Evolutionary conservation across 1,284 basidiomycete species (phyloP).

Genomic region (Naganishia sp.): DNA sequence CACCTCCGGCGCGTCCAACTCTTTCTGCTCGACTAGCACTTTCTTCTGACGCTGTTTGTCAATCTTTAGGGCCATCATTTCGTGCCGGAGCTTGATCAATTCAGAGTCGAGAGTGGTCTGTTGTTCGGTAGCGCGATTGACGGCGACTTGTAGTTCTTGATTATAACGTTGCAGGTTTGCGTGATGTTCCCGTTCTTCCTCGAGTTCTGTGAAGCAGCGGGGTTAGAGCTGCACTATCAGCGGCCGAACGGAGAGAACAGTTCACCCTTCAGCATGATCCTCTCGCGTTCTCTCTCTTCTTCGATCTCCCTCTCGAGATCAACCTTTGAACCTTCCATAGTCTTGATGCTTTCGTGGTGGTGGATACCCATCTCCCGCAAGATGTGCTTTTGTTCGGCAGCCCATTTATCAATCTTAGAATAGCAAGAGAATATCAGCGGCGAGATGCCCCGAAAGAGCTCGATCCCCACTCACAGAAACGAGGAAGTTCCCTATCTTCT

Average conservation of each 20-base stretch:
- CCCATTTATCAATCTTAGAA: slow-evolving; percentile 47
- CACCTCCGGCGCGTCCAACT: slow-evolving; percentile 62
- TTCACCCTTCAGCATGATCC: slow-evolving; percentile 48
- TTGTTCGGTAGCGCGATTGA: slow-evolving; percentile 44
- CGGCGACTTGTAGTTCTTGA: slow-evolving; percentile 41
- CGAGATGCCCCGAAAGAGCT: slow-evolving; percentile 3
- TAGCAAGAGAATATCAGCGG: too few relatives aligned
- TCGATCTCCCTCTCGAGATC: slow-evolving; percentile 47
- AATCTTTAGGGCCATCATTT: slow-evolving; percentile 33
- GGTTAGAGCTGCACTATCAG: background rate
- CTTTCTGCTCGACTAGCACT: slow-evolving; percentile 64
- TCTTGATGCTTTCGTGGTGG: slow-evolving; percentile 40
- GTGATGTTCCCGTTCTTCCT: slow-evolving; percentile 44
- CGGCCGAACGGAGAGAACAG: slow-evolving; percentile 24
- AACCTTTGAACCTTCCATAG: slow-evolving; percentile 44
- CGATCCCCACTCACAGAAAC: slow-evolving; percentile 9
- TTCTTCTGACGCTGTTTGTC: slow-evolving; percentile 67
- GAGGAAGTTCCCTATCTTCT: slow-evolving; percentile 27
- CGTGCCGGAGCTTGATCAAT: slow-evolving; percentile 38
- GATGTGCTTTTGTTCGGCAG: slow-evolving; percentile 43
- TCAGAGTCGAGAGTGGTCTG: slow-evolving; percentile 43
- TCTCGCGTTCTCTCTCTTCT: slow-evolving; percentile 47
- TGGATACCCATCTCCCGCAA: slow-evolving; percentile 43
- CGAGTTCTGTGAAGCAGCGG: slow-evolving; percentile 39
- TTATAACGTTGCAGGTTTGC: slow-evolving; percentile 43